Percentiles rank a stretch among this genome's conserved stretches.
phyloP scores from a whole-genome alignment of 345 rosid species.

The Eucalyptus regnans region DNA sequence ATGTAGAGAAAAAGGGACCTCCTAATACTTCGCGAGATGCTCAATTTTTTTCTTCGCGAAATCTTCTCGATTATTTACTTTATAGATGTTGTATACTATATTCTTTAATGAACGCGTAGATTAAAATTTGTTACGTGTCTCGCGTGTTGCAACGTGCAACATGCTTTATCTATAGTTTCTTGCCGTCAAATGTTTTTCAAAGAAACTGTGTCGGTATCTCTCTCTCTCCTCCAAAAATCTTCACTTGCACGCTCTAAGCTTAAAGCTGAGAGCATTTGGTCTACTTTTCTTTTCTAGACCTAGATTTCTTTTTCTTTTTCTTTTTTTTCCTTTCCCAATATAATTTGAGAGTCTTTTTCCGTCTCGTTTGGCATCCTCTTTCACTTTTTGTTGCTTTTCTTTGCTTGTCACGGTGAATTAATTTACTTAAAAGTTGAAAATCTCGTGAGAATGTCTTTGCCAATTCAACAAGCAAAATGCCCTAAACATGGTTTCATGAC shows the following conservation, averaged over 20 bases:
- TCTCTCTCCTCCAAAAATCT: background rate
- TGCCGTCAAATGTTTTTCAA: background rate
- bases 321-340: too few relatives aligned
- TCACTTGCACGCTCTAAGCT: too few relatives aligned
- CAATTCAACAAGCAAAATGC: background rate
- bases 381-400: background rate
- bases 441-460: background rate
- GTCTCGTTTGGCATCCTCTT: background rate
- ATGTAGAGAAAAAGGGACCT: background rate
- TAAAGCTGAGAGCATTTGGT: background rate
- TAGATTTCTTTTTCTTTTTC: background rate
- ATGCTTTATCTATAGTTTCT: background rate
- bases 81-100: background rate
- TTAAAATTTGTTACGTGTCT: background rate
- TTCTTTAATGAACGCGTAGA: background rate
- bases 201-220: background rate
- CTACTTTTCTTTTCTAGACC: background rate
- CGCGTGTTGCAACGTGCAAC: background rate
- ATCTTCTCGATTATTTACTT: background rate
- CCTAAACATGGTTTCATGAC: background rate
- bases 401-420: background rate
- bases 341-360: too few relatives aligned
- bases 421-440: background rate
- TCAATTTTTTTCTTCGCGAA: background rate
- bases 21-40: rapidly evolving